A percentile compares a stretch with the other conserved stretches of the same genome.
Evolutionary conservation across 2,329 filamentous ascomycete genomes (phyloP).

Genomic region (Alternaria sp.): DNA sequence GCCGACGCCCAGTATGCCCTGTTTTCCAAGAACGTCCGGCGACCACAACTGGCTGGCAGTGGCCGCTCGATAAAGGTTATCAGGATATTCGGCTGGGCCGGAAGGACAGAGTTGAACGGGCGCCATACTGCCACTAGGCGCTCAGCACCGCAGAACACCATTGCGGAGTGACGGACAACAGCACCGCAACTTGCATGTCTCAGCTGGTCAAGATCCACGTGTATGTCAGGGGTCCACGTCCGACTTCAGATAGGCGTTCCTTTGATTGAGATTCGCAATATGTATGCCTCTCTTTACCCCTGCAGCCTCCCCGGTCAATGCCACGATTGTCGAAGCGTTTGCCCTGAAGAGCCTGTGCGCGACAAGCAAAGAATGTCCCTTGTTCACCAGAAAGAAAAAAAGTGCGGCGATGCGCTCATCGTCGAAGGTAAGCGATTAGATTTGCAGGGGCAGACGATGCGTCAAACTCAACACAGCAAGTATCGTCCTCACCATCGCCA

Average conservation of each 20-base stretch:
- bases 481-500: conserved; percentile 21
- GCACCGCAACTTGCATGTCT: conserved; percentile 13
- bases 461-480: conserved; percentile 25
- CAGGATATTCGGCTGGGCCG: conserved; percentile 23
- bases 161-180: conserved; percentile 20
- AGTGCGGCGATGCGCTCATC: conserved; percentile 13
- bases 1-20: conserved; percentile 13
- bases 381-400: conserved; percentile 6
- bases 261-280: conserved; percentile 37
- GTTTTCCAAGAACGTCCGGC: conserved; percentile 22
- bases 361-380: conserved; percentile 1
- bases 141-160: conserved; percentile 17
- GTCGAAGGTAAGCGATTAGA: conserved; percentile 19
- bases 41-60: conserved; percentile 19
- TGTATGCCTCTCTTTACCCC: conserved; percentile 26
- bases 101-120: conserved; percentile 19
- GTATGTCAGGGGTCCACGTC: conserved; percentile 34
- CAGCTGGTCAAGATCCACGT: conserved; percentile 39
- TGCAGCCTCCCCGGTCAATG: conserved; percentile 22
- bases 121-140: conserved; percentile 18
- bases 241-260: conserved; percentile 23
- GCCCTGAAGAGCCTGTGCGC: neutral
- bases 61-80: conserved; percentile 16
- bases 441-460: conserved; percentile 27
- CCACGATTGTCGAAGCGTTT: conserved; percentile 1